Evolutionary conservation across 352 stramenopile genomes (phyloP).

Genomic region (Pythium aquatile): DNA sequence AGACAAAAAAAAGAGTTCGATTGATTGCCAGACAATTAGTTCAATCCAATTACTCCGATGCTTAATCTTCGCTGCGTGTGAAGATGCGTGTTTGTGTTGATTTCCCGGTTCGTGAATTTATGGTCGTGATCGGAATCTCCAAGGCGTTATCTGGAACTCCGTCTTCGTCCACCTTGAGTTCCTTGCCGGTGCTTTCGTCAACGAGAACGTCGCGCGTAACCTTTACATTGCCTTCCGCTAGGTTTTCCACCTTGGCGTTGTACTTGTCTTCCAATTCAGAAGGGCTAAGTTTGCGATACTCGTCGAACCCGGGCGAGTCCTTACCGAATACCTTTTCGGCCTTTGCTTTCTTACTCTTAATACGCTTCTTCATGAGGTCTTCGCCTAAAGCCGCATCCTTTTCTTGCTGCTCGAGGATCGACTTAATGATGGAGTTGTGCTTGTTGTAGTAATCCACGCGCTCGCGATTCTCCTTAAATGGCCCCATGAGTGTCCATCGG

Average conservation of each 20-base stretch:
- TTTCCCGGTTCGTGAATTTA: slow-evolving; percentile 2
- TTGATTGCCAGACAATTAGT: too few species aligned
- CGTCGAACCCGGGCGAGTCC: slow-evolving; percentile 2
- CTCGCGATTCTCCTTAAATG: background rate
- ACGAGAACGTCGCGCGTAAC: slow-evolving; percentile 1
- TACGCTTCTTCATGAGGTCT: slow-evolving; percentile 8
- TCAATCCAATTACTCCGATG: too few species aligned
- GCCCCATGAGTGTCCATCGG: too few species aligned
- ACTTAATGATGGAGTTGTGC: slow-evolving; percentile 7
- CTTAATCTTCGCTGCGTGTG: slow-evolving; percentile 3
- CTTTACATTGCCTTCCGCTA: background rate
- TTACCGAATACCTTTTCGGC: slow-evolving; percentile 9
- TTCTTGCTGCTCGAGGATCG: slow-evolving; percentile 3
- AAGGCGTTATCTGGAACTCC: slow-evolving; percentile 3
- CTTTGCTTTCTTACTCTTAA: slow-evolving; percentile 4
- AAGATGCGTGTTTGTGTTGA: slow-evolving; percentile 7
- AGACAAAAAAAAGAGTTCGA: slow-evolving; percentile 3
- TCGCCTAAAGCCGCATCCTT: slow-evolving; percentile 5
- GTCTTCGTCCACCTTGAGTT: slow-evolving; percentile 5
- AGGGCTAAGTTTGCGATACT: slow-evolving; percentile 6
- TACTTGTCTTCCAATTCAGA: slow-evolving; percentile 3
- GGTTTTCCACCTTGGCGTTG: background rate
- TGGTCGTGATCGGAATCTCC: slow-evolving; percentile 3
- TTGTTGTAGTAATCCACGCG: slow-evolving; percentile 9
- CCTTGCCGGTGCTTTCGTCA: background rate